Base-by-base conservation (phyloP, 805 yeast genomes). In the Dipodascus geniculatus region DNA sequence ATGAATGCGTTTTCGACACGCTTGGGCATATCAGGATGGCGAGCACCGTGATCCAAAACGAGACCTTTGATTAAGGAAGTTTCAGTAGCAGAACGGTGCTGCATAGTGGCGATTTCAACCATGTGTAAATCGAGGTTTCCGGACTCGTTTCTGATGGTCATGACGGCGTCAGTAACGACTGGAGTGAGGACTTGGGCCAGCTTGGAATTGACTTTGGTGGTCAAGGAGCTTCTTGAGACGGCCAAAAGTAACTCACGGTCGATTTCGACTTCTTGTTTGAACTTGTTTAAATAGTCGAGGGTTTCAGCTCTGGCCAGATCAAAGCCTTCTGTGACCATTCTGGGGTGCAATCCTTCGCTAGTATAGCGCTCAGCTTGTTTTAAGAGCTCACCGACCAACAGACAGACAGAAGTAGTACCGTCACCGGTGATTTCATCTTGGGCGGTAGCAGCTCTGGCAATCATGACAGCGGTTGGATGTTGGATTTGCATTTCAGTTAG, bases 351-450 rank as follows among this genome's bases (percentile, higher is more conserved):
- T 53, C 99, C 99, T 71, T 93, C 99, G 60, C 82, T 77, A 55
- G 87, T 81, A 67, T 80, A 90, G 61, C 97, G 78, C 67, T 91
- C 93, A 23, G 98, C 96, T 70, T 93, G 98, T 67, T 87, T 87
- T 67, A 93, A 77, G 57, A 93, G 74, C 68, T 91, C 97, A 54
- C 99, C 99, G 48, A 93, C 99, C 53, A 90, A 77, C 58, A 95
- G 75, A 48, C 90, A 91, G 53, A 93, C 99, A 1, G 96, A 85
- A 3, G 98, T 91, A 53, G 99, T 93, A 59, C 99, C 99, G 70
- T 93, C 99, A 51, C 99, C 99, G n/a, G 98, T 87, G 66, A 93
- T 88, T 70, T 93, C 99, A 69, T 93, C 99, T 71, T 93, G 99
- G 0, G 99, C 97, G 49, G 96, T 82, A 51, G 99, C 99, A 14